Conservation (phyloP, 2,329 filamentous ascomycete species). For the Bipolaris gigantea region DNA sequence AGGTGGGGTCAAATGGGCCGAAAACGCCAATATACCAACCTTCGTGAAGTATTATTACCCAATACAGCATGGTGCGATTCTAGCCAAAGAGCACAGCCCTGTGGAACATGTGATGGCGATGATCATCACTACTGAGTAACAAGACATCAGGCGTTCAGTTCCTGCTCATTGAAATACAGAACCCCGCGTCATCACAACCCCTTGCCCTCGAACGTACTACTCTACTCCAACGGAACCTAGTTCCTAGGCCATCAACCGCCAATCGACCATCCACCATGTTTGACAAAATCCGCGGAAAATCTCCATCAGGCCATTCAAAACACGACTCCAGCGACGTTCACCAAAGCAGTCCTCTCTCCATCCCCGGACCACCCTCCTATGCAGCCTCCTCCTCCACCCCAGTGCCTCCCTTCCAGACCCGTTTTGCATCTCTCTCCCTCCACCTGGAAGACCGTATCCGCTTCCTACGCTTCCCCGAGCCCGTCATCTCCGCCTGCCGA, state of each 20-base stretch:
- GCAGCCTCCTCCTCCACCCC: constrained; percentile 10
- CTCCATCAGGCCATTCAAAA: constrained; percentile 16
- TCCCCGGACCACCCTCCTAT: constrained; percentile 15
- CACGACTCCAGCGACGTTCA: constrained; percentile 5
- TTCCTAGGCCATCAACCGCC: background rate
- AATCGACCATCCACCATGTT: constrained; percentile 11
- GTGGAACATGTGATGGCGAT: background rate
- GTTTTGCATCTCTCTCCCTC: constrained; percentile 29
- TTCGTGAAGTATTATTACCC: background rate
- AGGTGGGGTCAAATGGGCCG: background rate
- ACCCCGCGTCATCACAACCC: background rate
- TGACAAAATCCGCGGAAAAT: constrained; percentile 18
- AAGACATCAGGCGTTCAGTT: background rate
- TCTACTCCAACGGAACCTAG: background rate
- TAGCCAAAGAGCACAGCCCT: background rate
- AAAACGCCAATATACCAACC: background rate
- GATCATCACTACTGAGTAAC: background rate
- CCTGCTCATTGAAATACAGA: background rate
- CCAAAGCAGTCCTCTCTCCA: constrained; percentile 1
- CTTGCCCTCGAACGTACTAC: background rate
- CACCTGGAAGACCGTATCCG: constrained; percentile 34
- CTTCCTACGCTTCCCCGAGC: constrained; percentile 41
- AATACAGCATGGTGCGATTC: background rate
- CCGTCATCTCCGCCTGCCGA: constrained; percentile 33
- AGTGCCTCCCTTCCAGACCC: constrained; percentile 19